Percentiles rank a stretch among this genome's conserved stretches.
phyloP scores from a whole-genome alignment of 2,329 filamentous ascomycete genomes.

The Raffaelea ambrosiae region DNA sequence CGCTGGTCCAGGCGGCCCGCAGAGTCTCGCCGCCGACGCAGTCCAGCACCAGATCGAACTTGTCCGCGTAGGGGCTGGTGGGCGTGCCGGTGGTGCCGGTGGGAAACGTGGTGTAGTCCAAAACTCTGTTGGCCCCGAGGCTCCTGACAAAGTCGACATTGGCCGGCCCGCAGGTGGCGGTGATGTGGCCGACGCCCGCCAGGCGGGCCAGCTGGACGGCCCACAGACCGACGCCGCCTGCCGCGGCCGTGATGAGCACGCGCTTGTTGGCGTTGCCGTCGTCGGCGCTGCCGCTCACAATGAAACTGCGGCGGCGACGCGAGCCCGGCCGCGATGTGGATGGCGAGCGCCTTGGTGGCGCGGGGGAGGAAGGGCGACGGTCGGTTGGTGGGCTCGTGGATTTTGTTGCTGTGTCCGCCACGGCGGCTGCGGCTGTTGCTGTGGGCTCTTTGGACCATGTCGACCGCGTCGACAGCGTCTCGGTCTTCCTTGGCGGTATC shows the following conservation, averaged over 20 bases:
- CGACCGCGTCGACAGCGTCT: too few species aligned
- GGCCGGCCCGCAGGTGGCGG: constrained; percentile 9
- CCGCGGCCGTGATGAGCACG: constrained; percentile 17
- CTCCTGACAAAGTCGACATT: constrained; percentile 11
- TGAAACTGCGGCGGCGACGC: background rate
- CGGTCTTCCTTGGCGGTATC: background rate
- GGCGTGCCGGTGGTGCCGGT: background rate
- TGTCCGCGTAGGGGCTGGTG: constrained; percentile 5
- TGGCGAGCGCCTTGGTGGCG: too few species aligned
- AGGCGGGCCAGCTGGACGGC: constrained; percentile 17
- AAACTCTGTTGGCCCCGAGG: constrained; percentile 13
- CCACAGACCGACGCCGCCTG: constrained; percentile 15
- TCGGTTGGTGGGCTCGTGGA: too few species aligned
- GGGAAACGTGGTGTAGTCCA: constrained; percentile 9
- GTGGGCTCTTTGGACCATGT: background rate
- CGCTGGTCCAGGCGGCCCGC: constrained; percentile 10
- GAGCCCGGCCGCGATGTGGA: too few species aligned
- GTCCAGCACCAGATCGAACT: constrained; percentile 15
- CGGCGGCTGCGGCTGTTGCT: background rate
- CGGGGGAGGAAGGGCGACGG: background rate
- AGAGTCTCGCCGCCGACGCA: constrained; percentile 12
- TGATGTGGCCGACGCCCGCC: constrained; percentile 14
- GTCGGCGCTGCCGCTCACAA: background rate
- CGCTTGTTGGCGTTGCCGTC: constrained; percentile 9
- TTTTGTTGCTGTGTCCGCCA: background rate